These are phyloP conservation scores for Naganishia albida DNA, from an alignment of 1,284 basidiomycete species.

Conservation along the genomic window DNA sequence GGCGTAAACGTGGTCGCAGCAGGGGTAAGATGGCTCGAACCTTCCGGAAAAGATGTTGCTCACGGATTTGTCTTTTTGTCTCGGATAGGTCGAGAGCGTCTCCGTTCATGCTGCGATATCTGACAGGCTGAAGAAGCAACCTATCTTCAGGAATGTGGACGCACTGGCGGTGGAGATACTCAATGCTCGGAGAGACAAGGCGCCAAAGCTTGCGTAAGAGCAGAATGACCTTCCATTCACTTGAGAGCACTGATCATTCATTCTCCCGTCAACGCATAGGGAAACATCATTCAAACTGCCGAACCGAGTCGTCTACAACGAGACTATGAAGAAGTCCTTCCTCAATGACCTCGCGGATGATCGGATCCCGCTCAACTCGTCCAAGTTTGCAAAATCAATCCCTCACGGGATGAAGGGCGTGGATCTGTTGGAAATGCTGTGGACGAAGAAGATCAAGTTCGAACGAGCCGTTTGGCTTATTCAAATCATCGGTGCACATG, in stretches of 20 bases:
- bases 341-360: conserved; percentile 89
- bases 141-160: conserved; percentile 24
- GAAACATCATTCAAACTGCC: conserved; percentile 78
- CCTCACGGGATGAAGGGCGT: conserved; percentile 92
- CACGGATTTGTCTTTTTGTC: not conserved
- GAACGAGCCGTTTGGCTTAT: conserved; percentile 93
- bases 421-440: conserved; percentile 84
- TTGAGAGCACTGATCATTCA: not conserved
- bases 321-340: conserved; percentile 83
- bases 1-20: conserved; percentile 62
- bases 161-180: conserved; percentile 23
- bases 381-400: conserved; percentile 57
- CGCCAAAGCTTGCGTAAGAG: conserved; percentile 65
- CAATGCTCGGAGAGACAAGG: conserved; percentile 56
- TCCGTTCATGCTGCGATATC: conserved; percentile 58
- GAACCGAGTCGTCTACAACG: conserved; percentile 84
- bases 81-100: conserved; percentile 58
- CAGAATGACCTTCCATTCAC: not conserved
- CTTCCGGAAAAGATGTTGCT: not conserved
- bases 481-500: conserved; percentile 89
- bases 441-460: conserved; percentile 76
- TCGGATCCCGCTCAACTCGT: conserved; percentile 75
- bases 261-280: conserved; percentile 53
- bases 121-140: conserved; percentile 15
- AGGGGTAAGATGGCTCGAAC: conserved; percentile 38